These are phyloP conservation scores for Eleusine coracana DNA, from an alignment of 176 grass and related monocot species.

Conservation along the genomic window DNA sequence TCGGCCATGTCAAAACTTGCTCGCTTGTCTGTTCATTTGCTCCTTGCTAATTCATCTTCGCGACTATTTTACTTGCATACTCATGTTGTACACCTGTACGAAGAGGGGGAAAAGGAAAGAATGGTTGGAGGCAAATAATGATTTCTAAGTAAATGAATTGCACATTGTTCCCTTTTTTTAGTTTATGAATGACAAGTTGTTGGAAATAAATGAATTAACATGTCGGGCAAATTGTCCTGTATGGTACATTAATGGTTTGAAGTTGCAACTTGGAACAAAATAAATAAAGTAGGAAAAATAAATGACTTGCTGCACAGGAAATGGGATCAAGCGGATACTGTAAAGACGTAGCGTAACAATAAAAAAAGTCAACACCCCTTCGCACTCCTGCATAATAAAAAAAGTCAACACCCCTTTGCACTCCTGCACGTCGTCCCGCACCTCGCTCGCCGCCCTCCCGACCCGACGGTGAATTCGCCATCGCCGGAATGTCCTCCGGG, in stretches of 20 bases:
- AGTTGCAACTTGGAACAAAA: neutral
- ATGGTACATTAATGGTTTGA: neutral
- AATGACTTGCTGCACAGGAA: neutral
- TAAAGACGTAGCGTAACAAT: neutral
- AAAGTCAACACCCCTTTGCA: conserved; percentile 58
- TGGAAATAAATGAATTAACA: neutral
- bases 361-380: neutral
- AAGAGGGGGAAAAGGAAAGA: neutral
- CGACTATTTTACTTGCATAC: neutral
- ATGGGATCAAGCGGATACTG: neutral
- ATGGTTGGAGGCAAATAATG: neutral
- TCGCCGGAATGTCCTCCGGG: conserved; percentile 53
- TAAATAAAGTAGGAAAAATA: neutral
- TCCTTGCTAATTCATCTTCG: neutral
- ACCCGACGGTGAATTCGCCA: conserved; percentile 39
- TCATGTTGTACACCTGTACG: neutral
- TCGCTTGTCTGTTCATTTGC: neutral
- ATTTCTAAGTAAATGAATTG: neutral
- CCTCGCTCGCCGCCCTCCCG: conserved; percentile 59
- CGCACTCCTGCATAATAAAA: neutral
- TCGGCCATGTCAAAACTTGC: neutral
- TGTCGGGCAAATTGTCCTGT: neutral
- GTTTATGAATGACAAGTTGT: neutral
- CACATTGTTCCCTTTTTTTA: too few relatives aligned
- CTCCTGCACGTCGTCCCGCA: conserved; percentile 40